A percentile compares a stretch with the other conserved stretches of the same genome.
Conservation (phyloP, 352 stramenopile species). For the Thalassiosira tumida region DNA sequence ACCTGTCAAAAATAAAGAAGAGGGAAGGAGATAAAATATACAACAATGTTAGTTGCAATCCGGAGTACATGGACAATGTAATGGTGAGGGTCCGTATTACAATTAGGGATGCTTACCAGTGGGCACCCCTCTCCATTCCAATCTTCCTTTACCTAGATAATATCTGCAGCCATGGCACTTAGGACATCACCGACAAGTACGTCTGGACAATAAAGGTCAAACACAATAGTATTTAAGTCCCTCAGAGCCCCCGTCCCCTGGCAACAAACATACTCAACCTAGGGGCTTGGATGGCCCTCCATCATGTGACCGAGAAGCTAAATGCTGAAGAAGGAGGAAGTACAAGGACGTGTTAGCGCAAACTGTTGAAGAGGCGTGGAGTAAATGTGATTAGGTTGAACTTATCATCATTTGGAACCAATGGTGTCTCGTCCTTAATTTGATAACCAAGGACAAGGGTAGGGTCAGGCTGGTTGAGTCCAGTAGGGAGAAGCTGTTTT, state of each 20-base stretch:
- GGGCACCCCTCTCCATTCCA: not conserved
- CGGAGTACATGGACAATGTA: not conserved
- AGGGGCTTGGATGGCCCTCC: constrained; percentile 66
- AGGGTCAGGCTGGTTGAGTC: not conserved
- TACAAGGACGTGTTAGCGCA: not conserved
- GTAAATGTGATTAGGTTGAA: not conserved
- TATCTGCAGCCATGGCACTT: not conserved
- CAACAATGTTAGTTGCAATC: not conserved
- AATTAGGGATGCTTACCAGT: not conserved
- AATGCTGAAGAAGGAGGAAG: too few relatives aligned
- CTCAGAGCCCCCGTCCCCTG: constrained; percentile 50
- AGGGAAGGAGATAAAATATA: not conserved
- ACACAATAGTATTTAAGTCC: not conserved
- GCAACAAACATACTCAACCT: constrained; percentile 25
- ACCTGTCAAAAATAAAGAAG: not conserved
- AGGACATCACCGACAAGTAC: not conserved
- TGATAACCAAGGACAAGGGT: not conserved
- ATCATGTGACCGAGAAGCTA: constrained; percentile 69
- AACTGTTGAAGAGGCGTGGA: not conserved
- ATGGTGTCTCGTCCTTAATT: not conserved
- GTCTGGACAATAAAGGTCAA: not conserved
- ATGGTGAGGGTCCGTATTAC: not conserved
- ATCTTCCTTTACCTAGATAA: not conserved
- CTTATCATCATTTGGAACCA: not conserved
- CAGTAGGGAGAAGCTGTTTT: not conserved